These are phyloP conservation scores for Pulveroboletus sp. DNA, from an alignment of 768 basidiomycete species.

Conservation along the genomic window DNA sequence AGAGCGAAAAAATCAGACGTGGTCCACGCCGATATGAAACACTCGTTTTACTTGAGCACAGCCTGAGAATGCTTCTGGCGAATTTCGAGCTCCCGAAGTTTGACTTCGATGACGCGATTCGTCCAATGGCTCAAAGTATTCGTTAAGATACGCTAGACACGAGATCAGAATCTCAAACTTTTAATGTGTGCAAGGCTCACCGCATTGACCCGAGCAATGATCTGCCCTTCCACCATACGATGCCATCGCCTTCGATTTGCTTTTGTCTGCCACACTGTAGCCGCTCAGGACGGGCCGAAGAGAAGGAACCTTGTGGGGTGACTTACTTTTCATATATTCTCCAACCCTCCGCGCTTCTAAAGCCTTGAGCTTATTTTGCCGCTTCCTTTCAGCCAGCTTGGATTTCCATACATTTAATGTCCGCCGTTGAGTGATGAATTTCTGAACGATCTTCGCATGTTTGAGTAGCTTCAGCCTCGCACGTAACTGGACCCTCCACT, in stretches of 20 bases:
- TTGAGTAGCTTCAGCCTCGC: slow-evolving; percentile 45
- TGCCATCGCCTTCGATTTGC: slow-evolving; percentile 37
- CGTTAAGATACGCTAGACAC: slow-evolving; percentile 48
- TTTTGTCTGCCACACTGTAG: slow-evolving; percentile 46
- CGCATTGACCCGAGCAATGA: slow-evolving; percentile 38
- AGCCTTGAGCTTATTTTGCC: slow-evolving; percentile 42
- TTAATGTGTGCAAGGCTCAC: slow-evolving; percentile 28
- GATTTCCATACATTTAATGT: slow-evolving; percentile 48
- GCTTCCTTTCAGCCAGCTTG: slow-evolving; percentile 40
- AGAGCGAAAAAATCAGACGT: slow-evolving; percentile 9
- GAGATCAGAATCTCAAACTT: slow-evolving; percentile 1
- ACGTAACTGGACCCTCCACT: slow-evolving; percentile 56
- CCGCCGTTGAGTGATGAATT: slow-evolving; percentile 46
- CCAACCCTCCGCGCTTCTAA: slow-evolving; percentile 38
- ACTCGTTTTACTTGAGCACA: slow-evolving; percentile 36
- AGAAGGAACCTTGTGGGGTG: slow-evolving; percentile 12
- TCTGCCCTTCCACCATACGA: slow-evolving; percentile 41
- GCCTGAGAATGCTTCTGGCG: slow-evolving; percentile 42
- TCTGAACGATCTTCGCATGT: slow-evolving; percentile 52
- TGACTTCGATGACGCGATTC: slow-evolving; percentile 67
- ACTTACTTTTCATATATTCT: slow-evolving; percentile 31
- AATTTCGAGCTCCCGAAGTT: slow-evolving; percentile 67
- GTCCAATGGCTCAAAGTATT: slow-evolving; percentile 58
- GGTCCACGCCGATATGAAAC: slow-evolving; percentile 9
- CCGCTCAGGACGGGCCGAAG: slow-evolving; percentile 5